Conservation (phyloP, 441 rosid genomes). For the Populus hybrid region DNA sequence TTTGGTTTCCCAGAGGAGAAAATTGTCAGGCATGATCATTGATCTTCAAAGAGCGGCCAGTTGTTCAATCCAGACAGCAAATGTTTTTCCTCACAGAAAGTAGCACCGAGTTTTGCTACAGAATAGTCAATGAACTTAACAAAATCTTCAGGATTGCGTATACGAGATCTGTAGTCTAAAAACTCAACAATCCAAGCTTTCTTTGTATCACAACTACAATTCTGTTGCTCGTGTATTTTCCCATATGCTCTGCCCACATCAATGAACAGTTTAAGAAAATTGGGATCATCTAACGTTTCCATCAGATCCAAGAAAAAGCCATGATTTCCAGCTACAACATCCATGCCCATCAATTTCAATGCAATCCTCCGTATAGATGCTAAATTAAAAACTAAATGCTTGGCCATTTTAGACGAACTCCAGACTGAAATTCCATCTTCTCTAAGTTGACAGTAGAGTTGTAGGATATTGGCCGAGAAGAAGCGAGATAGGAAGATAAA, state of each 20-base stretch:
- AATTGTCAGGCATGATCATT: background rate
- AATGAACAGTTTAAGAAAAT: slow-evolving; percentile 44
- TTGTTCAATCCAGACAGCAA: slow-evolving; percentile 13
- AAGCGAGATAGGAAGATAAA: slow-evolving; percentile 57
- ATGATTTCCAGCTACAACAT: slow-evolving; percentile 31
- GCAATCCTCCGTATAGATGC: slow-evolving; percentile 40
- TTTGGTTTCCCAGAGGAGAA: background rate
- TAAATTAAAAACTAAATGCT: slow-evolving; percentile 50
- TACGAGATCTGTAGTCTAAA: slow-evolving; percentile 27
- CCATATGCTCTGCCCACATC: slow-evolving; percentile 47
- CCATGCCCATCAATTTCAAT: slow-evolving; percentile 48
- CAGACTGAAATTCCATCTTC: slow-evolving; percentile 22
- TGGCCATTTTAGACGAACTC: slow-evolving; percentile 33
- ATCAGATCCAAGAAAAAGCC: slow-evolving; percentile 35
- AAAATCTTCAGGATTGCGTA: slow-evolving; percentile 45
- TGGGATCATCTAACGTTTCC: slow-evolving; percentile 46
- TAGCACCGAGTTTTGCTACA: slow-evolving; percentile 21
- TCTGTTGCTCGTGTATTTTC: slow-evolving; percentile 39
- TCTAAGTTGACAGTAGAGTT: slow-evolving; percentile 27
- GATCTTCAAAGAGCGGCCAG: background rate
- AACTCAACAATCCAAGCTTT: slow-evolving; percentile 26
- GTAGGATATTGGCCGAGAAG: slow-evolving; percentile 51
- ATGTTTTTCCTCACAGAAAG: slow-evolving; percentile 14
- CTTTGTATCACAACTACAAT: slow-evolving; percentile 22
- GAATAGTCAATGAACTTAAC: slow-evolving; percentile 38